Base-by-base conservation (phyloP, 2,329 filamentous ascomycete species). In the Biscogniauxia marginata region DNA sequence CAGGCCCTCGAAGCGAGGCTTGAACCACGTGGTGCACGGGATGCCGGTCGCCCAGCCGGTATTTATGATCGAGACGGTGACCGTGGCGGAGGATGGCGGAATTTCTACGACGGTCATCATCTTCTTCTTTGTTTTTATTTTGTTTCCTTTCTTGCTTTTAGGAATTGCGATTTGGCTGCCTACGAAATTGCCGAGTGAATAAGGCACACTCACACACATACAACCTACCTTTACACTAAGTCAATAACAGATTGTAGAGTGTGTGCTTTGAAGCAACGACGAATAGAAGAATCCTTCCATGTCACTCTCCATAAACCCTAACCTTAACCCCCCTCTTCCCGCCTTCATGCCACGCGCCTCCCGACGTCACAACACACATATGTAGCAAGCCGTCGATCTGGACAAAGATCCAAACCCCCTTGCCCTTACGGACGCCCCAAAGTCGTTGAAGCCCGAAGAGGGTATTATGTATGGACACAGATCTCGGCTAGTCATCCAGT, bases 1-100 rank as follows among this genome's bases (percentile, higher is more conserved):
- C 6, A 51, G 49, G 1, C 53, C 53, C 7, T 51, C n/a, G 22
- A 55, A 47, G n/a, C 18, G 43, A 25, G 53, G 48, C 13, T 44
- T 23, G 30, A 49, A 54, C 43, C 22, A 53, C 24, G 3, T 46
- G 43, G 39, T 22, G 24, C 51, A 53, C 11, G 51, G 43, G 16
- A 53, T 3, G 2, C 39, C 39, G 25, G 13, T n/a, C n/a, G n/a
- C 49, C 49, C 49, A 51, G 2, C 48, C 48, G 5, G 22, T 39
- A 8, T 50, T 30, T 19, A 50, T 50, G 48, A 50, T 21, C 5
- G 48, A 50, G 16, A 50, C 48, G n/a, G 11, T 30, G 7, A 50
- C 48, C 13, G 22, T 30, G 7, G 48, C 48, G 5, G 48, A 30
- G 23, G 48, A 50, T 6, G 48, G 18, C 1, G 48, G 48, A 19